Percentiles rank a stretch among this genome's conserved stretches.
phyloP scores from a whole-genome alignment of 345 rosid species.

The Hibiscus syriacus region DNA sequence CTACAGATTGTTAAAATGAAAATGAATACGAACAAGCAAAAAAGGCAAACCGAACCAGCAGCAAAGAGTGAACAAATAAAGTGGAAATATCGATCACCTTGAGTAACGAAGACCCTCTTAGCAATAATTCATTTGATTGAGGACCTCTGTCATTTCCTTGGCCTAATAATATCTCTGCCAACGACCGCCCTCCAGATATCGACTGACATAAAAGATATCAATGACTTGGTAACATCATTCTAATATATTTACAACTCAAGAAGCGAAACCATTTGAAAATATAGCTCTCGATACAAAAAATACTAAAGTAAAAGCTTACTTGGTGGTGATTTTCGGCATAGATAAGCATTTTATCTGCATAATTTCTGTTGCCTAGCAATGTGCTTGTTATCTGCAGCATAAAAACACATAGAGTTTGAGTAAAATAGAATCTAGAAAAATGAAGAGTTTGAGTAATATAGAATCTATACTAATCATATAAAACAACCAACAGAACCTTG shows the following conservation, averaged over 20 bases:
- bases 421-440: not conserved
- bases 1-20: not conserved
- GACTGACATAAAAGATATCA: constrained; percentile 41
- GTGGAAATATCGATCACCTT: constrained; percentile 37
- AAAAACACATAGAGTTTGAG: not conserved
- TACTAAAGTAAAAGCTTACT: constrained; percentile 31
- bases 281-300: constrained; percentile 9
- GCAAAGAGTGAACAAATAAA: not conserved
- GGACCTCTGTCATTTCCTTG: constrained; percentile 44
- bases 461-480: constrained; percentile 8
- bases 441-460: not conserved
- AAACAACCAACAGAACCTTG: constrained; percentile 66
- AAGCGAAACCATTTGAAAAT: constrained; percentile 11
- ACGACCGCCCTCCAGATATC: constrained; percentile 88
- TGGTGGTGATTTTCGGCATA: constrained; percentile 86
- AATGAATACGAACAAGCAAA: constrained; percentile 5
- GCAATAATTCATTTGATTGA: constrained; percentile 33
- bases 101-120: constrained; percentile 62
- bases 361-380: constrained; percentile 53
- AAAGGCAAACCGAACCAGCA: not conserved
- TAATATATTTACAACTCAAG: constrained; percentile 2
- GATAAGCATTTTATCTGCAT: constrained; percentile 75
- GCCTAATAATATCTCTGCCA: constrained; percentile 80
- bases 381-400: constrained; percentile 66
- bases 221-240: constrained; percentile 7